Evolutionary conservation across 2,329 filamentous ascomycete species (phyloP).

Genomic region (Monilinia fructicola): DNA sequence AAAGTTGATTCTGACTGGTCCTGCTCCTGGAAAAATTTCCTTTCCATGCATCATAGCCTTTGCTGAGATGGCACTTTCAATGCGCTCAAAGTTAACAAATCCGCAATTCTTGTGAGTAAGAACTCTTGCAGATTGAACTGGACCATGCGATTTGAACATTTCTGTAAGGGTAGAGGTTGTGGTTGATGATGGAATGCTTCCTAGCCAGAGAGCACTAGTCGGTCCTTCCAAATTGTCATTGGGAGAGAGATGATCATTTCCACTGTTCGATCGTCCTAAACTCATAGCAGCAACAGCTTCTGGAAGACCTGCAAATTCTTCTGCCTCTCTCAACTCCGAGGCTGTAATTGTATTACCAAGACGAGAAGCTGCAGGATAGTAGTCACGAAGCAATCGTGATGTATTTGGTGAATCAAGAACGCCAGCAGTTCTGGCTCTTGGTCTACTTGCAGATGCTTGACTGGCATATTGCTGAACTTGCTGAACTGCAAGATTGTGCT

Average conservation of each 20-base stretch:
- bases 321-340: slow-evolving; percentile 74
- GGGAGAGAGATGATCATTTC: slow-evolving; percentile 65
- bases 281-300: slow-evolving; percentile 82
- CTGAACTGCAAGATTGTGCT: slow-evolving; percentile 90
- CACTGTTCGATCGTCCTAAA: slow-evolving; percentile 64
- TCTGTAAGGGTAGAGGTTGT: slow-evolving; percentile 92
- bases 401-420: slow-evolving; percentile 65
- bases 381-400: slow-evolving; percentile 59
- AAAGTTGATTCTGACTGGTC: slow-evolving; percentile 93
- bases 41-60: slow-evolving; percentile 89
- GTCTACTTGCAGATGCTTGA: slow-evolving; percentile 76
- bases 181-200: slow-evolving; percentile 94
- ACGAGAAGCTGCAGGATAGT: slow-evolving; percentile 72
- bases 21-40: slow-evolving; percentile 96
- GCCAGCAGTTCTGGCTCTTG: slow-evolving; percentile 86
- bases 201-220: slow-evolving; percentile 92
- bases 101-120: slow-evolving; percentile 98
- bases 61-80: slow-evolving; percentile 87
- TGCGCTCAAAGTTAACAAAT: slow-evolving; percentile 93
- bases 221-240: slow-evolving; percentile 88
- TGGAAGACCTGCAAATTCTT: slow-evolving; percentile 76
- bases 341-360: slow-evolving; percentile 75
- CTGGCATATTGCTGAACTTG: slow-evolving; percentile 90
- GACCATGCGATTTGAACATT: slow-evolving; percentile 91
- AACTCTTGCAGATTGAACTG: slow-evolving; percentile 87